Evolutionary conservation across 2,329 filamentous ascomycete genomes (phyloP).

Genomic region (Beauveria pseudobassiana): DNA sequence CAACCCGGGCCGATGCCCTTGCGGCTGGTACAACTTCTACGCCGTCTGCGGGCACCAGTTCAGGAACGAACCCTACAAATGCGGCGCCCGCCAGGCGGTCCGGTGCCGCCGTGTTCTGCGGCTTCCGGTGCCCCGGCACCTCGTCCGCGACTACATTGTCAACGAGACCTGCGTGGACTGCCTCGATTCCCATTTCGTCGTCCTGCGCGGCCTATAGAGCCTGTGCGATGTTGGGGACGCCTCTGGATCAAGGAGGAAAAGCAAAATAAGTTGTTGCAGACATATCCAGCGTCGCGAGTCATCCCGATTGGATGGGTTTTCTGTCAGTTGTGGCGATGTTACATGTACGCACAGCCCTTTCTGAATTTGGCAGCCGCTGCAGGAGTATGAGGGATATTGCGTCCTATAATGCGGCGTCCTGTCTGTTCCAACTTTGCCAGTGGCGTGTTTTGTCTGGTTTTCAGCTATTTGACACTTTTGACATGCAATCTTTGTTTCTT

Average conservation of each 20-base stretch:
- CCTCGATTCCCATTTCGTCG: background rate
- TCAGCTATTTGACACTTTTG: background rate
- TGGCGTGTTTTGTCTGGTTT: background rate
- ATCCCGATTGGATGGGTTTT: background rate
- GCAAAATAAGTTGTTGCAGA: no score
- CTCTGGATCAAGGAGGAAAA: background rate
- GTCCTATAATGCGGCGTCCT: background rate
- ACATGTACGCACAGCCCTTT: background rate
- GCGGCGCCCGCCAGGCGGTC: background rate
- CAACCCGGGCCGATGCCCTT: background rate
- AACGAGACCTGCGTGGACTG: background rate
- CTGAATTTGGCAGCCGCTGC: background rate
- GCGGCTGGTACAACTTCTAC: background rate
- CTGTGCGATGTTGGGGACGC: no score
- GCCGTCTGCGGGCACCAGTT: background rate
- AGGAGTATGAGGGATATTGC: constrained; percentile 3
- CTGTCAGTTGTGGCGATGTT: background rate
- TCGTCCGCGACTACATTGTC: background rate
- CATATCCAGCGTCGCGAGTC: no score
- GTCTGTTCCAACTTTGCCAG: background rate
- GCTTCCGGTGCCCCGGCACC: background rate
- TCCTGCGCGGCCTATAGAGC: background rate
- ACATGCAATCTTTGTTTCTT: background rate
- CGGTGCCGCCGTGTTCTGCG: background rate
- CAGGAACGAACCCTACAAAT: background rate